Evolutionary conservation across 371 early-diverging fungal genomes (phyloP).

Genomic region (Lichtheimia corymbifera): DNA sequence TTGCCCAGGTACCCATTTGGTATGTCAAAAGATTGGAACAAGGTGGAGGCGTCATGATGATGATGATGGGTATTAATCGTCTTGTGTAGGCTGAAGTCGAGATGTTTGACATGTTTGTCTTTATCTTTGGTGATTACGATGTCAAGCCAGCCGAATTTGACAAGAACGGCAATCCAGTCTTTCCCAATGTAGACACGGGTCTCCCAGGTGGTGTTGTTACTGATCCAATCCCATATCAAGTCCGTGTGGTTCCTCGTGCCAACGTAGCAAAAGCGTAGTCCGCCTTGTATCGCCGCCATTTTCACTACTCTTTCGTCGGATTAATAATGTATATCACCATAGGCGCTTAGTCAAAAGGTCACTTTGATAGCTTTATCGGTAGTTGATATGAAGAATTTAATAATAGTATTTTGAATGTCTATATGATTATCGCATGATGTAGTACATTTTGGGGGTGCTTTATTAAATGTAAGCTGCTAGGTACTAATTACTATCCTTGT

Average conservation of each 20-base stretch:
- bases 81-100: conserved; percentile 13
- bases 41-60: no score
- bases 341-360: no score
- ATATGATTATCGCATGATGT: neutral
- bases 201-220: conserved; percentile 8
- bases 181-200: conserved; percentile 8
- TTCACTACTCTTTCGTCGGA: neutral
- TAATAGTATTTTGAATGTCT: no score
- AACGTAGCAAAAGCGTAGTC: neutral
- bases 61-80: neutral
- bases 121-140: conserved; percentile 6
- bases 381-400: neutral
- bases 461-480: neutral
- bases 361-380: neutral
- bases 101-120: conserved; percentile 6
- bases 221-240: neutral
- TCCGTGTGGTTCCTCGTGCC: conserved; percentile 6
- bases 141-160: conserved; percentile 7
- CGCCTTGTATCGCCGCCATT: no score
- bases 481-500: no score
- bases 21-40: neutral
- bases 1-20: conserved; percentile 14
- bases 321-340: no score
- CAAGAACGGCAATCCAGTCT: conserved; percentile 6
- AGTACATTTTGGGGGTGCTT: neutral